Evolutionary conservation across 176 grass and related monocot species (phyloP), one percentile per base, ranked within the genome.

Genomic region (Pontederia crassipes): DNA sequence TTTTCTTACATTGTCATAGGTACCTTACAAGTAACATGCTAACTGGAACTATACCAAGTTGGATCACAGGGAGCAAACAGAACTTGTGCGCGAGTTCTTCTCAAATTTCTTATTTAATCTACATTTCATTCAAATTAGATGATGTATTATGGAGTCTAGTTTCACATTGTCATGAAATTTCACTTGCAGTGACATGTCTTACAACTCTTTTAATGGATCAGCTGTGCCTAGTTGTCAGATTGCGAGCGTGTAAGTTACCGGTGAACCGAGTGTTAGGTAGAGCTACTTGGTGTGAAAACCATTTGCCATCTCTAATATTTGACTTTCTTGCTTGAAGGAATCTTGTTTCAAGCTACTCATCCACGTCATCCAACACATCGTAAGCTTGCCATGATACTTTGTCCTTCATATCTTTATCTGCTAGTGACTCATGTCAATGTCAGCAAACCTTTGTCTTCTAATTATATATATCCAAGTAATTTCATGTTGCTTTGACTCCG

Each of bases 321-420:
- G 10, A 9, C 8, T 18, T 13, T 69, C 8, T 57, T 57, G 32
- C 11, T 57, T 69, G 53, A 46, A 69, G 66, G 35, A 69, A 69
- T 46, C 66, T 69, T 12, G 66, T 57, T n/a, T 57, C 52, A 45
- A 69, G 66, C 27, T 69, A 69, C 56, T 69, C 66, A 45, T 69
- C 66, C 9, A 69, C 29, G 14, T 7, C 17, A 46, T 14, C 15
- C 13, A 12, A 69, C 8, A 9, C 32, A 3, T 7, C 32, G 66
- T 69, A 47, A 57, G 53, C 28, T 46, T 10, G 45, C 12, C 5
- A 20, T 56, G 4, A 28, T 51, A 49, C 51, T 65, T 45, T 8
- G 11, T 49, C 16, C 46, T 15, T 65, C 17, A 15, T 28, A 15
- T 65, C 62, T 46, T 62, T 1, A 62, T 14, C 9, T 32, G 9